phyloP scores from a whole-genome alignment of 768 basidiomycete species.

The Tephrocybe sp. region DNA sequence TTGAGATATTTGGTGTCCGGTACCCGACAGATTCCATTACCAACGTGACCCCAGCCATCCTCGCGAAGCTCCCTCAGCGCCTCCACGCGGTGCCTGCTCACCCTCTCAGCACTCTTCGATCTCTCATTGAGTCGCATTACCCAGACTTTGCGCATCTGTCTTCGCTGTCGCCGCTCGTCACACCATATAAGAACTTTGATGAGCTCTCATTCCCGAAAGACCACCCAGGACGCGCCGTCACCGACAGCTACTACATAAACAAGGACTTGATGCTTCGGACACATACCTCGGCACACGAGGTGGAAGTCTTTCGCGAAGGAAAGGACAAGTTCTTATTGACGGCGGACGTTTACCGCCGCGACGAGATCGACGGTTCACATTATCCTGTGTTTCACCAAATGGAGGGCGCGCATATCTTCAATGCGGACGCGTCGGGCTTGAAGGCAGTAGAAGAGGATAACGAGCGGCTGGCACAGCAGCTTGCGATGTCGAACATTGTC shows the following conservation, averaged over 20 bases:
- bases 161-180: slow-evolving; percentile 85
- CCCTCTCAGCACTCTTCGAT: slow-evolving; percentile 83
- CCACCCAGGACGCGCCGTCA: slow-evolving; percentile 88
- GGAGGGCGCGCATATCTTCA: slow-evolving; percentile 88
- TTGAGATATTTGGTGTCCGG: slow-evolving; percentile 60
- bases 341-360: slow-evolving; percentile 96
- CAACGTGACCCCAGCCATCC: slow-evolving; percentile 84
- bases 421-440: slow-evolving; percentile 54
- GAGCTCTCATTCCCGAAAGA: slow-evolving; percentile 91
- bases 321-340: slow-evolving; percentile 86
- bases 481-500: slow-evolving; percentile 73
- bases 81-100: slow-evolving; percentile 79
- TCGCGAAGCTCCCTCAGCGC: slow-evolving; percentile 73
- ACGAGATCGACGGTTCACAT: slow-evolving; percentile 96
- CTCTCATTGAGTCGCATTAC: slow-evolving; percentile 84
- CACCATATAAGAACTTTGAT: slow-evolving; percentile 92
- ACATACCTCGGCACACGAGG: slow-evolving; percentile 98
- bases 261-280: slow-evolving; percentile 89
- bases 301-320: slow-evolving; percentile 81
- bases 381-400: slow-evolving; percentile 99
- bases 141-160: slow-evolving; percentile 69
- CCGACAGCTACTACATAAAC: slow-evolving; percentile 97
- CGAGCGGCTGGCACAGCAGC: slow-evolving; percentile 51
- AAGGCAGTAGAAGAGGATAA: slow-evolving; percentile 74
- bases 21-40: slow-evolving; percentile 79